Conservation (phyloP, 2,329 filamentous ascomycete species). For the Cladosporium sp. region DNA sequence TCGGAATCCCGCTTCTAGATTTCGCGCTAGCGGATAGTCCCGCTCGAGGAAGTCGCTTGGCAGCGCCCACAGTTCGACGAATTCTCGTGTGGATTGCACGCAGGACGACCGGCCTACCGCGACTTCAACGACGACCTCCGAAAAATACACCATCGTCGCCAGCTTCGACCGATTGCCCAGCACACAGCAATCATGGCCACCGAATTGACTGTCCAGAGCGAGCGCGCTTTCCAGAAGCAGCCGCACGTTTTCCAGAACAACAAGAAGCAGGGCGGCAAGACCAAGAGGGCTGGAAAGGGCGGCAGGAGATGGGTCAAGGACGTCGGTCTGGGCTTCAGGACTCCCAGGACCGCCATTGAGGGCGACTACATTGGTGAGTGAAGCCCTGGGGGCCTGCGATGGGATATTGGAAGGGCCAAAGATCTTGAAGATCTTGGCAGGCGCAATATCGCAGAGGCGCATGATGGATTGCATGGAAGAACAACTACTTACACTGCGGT, state of each 20-base stretch:
- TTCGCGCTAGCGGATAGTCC: not conserved
- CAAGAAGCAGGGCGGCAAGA: constrained; percentile 85
- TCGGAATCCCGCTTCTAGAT: not conserved
- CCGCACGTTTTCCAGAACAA: constrained; percentile 99
- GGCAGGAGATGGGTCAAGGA: constrained; percentile 99
- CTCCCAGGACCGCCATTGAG: constrained; percentile 98
- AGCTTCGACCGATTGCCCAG: constrained; percentile 20
- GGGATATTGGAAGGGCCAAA: constrained; percentile 10
- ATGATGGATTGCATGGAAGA: constrained; percentile 1
- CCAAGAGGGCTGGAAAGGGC: constrained; percentile 81
- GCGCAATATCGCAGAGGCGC: constrained; percentile 7
- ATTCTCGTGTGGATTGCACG: constrained; percentile 18
- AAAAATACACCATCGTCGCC: constrained; percentile 21
- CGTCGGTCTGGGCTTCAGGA: constrained; percentile 98
- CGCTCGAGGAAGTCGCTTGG: constrained; percentile 7
- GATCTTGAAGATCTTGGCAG: constrained; percentile 21
- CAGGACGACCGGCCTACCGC: constrained; percentile 12
- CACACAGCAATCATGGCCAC: constrained; percentile 75
- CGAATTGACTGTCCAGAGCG: constrained; percentile 99
- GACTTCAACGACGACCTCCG: constrained; percentile 21
- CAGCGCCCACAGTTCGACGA: constrained; percentile 1
- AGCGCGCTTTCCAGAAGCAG: constrained; percentile 99
- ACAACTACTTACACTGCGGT: constrained; percentile 24
- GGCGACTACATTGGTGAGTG: constrained; percentile 96
- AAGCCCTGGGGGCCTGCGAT: constrained; percentile 18